phyloP scores from a whole-genome alignment of 805 yeast genomes.

The Hermanozyma aechmeae region DNA sequence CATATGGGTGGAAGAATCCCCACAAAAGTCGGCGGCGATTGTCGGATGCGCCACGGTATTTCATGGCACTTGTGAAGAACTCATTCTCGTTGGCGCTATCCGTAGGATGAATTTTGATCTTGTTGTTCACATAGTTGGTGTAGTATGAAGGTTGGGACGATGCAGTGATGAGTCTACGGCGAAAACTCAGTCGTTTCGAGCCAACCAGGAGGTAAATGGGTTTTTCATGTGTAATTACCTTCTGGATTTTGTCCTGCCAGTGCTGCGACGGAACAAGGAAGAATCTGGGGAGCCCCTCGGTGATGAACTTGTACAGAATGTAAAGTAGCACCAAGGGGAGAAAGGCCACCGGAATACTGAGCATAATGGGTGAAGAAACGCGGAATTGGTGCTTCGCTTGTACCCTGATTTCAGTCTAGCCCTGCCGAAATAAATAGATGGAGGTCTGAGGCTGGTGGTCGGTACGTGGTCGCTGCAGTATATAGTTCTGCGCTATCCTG shows the following conservation, averaged over 20 bases:
- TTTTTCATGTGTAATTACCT: conserved; percentile 22
- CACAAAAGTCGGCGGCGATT: conserved; percentile 36
- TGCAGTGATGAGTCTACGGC: conserved; percentile 29
- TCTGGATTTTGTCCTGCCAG: conserved; percentile 26
- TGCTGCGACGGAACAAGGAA: conserved; percentile 29
- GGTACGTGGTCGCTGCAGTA: no score
- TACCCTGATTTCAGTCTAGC: no score
- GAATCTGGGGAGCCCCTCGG: conserved; percentile 27
- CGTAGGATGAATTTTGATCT: conserved; percentile 21
- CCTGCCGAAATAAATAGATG: no score
- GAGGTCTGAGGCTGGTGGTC: no score
- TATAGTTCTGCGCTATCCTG: no score
- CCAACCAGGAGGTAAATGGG: conserved; percentile 29
- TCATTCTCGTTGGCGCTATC: conserved; percentile 16
- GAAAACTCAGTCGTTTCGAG: conserved; percentile 25
- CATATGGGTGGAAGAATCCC: conserved; percentile 94
- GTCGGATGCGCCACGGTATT: conserved; percentile 25
- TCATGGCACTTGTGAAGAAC: conserved; percentile 17
- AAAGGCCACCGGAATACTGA: no score
- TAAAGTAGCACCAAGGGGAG: no score
- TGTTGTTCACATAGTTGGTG: conserved; percentile 28
- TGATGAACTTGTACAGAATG: no score
- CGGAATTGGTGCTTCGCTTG: no score
- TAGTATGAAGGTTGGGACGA: conserved; percentile 27
- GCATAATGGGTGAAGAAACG: no score